Percentiles rank a stretch among this genome's conserved stretches.
Conservation (phyloP, 148 eudicot genomes). For the Rhododendron molle region DNA sequence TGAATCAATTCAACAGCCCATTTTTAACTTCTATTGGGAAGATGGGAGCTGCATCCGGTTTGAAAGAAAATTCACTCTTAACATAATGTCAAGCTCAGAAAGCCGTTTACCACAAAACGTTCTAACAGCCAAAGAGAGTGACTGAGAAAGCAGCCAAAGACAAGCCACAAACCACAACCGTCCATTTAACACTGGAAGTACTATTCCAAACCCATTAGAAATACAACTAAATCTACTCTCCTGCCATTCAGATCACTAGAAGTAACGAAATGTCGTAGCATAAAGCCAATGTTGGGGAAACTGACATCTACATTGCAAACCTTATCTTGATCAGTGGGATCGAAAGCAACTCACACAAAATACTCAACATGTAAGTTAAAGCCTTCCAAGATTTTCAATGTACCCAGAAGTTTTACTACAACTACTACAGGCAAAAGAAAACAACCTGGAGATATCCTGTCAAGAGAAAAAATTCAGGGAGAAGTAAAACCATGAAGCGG, state of each 20-base stretch:
- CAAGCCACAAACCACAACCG: background rate
- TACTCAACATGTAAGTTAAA: background rate
- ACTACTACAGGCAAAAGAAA: background rate
- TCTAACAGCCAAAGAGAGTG: background rate
- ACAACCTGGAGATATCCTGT: background rate
- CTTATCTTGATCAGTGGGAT: background rate
- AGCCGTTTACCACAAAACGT: background rate
- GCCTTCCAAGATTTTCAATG: background rate
- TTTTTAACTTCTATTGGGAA: background rate
- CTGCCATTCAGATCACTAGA: background rate
- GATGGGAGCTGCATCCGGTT: background rate
- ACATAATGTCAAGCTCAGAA: background rate
- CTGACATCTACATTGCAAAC: background rate
- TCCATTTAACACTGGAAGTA: background rate
- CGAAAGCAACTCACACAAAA: background rate
- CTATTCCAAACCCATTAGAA: background rate
- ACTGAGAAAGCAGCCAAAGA: slow-evolving; percentile 1
- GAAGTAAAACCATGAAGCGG: background rate
- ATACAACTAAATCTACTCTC: background rate
- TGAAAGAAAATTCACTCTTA: background rate
- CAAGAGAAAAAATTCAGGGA: background rate
- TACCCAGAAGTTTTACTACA: background rate
- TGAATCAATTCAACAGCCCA: background rate
- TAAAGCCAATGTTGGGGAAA: background rate
- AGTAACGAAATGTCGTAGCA: background rate